A percentile compares a stretch with the other conserved stretches of the same genome.
Evolutionary conservation across 2,329 filamentous ascomycete species (phyloP).

Genomic region (Fusarium caatingaense): DNA sequence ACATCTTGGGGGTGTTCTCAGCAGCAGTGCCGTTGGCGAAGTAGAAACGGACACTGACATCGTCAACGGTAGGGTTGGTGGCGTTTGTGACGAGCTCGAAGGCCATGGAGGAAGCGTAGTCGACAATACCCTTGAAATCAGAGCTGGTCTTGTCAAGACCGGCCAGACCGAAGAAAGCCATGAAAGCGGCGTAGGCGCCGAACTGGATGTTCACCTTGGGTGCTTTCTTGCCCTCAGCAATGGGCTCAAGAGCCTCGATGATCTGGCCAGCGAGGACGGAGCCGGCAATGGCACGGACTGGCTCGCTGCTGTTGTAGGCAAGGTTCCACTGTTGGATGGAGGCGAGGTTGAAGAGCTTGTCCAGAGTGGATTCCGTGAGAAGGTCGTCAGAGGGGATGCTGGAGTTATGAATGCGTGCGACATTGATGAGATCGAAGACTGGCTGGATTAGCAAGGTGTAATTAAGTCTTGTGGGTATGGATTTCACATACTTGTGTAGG

Average conservation of each 20-base stretch:
- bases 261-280: constrained; percentile 68
- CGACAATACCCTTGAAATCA: constrained; percentile 81
- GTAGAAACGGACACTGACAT: constrained; percentile 70
- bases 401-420: constrained; percentile 69
- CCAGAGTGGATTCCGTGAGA: constrained; percentile 68
- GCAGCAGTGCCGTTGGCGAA: constrained; percentile 69
- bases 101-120: constrained; percentile 84
- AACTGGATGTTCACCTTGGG: constrained; percentile 65
- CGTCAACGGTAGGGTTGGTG: constrained; percentile 56
- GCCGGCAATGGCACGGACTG: constrained; percentile 68
- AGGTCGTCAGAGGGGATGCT: constrained; percentile 69
- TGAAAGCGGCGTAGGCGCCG: constrained; percentile 70
- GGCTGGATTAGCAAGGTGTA: constrained; percentile 9
- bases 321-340: constrained; percentile 84
- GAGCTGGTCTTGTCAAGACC: constrained; percentile 61
- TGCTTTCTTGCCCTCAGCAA: constrained; percentile 56
- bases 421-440: constrained; percentile 72
- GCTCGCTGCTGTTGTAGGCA: constrained; percentile 82
- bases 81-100: constrained; percentile 77
- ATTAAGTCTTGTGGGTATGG: constrained; percentile 40
- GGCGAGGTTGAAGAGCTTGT: constrained; percentile 77
- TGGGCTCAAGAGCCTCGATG: constrained; percentile 62
- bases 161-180: constrained; percentile 71
- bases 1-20: constrained; percentile 62
- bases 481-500: constrained; percentile 67